These are phyloP conservation scores for Saccharomyces hybrid DNA, from an alignment of 1,139 yeast species.

Conservation along the genomic window DNA sequence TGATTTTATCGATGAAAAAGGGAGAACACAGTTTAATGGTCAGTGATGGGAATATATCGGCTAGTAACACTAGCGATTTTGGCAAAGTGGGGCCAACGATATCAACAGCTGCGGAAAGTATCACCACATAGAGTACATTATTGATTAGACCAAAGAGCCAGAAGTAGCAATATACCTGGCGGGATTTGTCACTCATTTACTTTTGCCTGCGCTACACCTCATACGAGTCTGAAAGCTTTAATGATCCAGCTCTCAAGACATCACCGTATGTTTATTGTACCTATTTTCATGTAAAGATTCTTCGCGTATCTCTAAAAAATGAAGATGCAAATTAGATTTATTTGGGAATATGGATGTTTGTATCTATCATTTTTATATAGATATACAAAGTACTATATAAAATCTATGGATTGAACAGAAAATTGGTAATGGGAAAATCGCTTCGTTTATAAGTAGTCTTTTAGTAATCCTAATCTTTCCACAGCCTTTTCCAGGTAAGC, in stretches of 20 bases:
- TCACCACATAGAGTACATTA: constrained; percentile 85
- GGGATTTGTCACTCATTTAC: neutral
- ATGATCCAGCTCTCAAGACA: no score
- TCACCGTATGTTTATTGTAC: no score
- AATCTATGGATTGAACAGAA: neutral
- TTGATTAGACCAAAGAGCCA: constrained; percentile 83
- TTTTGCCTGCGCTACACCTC: neutral
- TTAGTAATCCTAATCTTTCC: constrained; percentile 58
- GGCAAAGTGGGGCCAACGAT: constrained; percentile 79
- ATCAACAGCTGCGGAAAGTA: constrained; percentile 86
- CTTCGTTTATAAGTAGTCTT: constrained; percentile 58
- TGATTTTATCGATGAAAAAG: constrained; percentile 60
- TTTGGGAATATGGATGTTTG: neutral
- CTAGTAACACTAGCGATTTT: constrained; percentile 75
- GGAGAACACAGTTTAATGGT: constrained; percentile 67
- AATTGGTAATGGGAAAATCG: no score
- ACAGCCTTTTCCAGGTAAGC: constrained; percentile 73
- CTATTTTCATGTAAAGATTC: no score
- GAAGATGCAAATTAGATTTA: no score
- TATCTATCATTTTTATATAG: neutral
- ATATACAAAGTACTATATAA: neutral
- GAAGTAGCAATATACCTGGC: constrained; percentile 46
- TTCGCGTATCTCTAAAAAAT: no score
- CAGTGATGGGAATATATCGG: constrained; percentile 83
- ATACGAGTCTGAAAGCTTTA: no score